phyloP scores from a whole-genome alignment of 257 asterid species.

The Nicotiana undulata region DNA sequence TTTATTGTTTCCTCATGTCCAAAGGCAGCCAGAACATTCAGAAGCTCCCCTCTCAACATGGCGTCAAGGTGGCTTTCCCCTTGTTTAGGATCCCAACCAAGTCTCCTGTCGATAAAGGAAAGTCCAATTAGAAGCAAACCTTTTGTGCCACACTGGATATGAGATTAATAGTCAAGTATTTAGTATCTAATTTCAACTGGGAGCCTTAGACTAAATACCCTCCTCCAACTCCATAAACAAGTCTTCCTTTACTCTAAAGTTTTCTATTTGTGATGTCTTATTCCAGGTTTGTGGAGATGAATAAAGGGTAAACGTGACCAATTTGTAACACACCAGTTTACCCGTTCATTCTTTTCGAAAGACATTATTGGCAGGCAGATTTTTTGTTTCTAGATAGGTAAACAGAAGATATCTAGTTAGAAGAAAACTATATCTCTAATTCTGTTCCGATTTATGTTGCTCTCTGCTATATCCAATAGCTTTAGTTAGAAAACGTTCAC shows the following conservation, averaged over 20 bases:
- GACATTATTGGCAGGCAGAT: background rate
- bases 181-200: background rate
- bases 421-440: background rate
- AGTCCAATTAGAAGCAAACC: slow-evolving; percentile 3
- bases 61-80: slow-evolving; percentile 91
- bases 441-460: background rate
- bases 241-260: background rate
- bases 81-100: slow-evolving; percentile 93
- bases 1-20: slow-evolving; percentile 59
- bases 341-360: background rate
- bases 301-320: background rate
- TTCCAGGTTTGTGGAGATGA: background rate
- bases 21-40: slow-evolving; percentile 58
- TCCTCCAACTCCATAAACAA: background rate
- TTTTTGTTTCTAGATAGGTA: background rate
- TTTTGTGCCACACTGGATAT: background rate
- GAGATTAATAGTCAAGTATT: background rate
- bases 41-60: slow-evolving; percentile 90
- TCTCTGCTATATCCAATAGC: background rate
- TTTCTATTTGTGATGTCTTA: background rate
- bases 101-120: slow-evolving; percentile 53
- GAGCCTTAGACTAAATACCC: background rate
- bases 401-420: background rate
- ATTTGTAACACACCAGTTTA: background rate
- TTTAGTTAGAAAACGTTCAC: background rate